phyloP scores from a whole-genome alignment of 176 grass and related monocot genomes.

The Avena eriantha region DNA sequence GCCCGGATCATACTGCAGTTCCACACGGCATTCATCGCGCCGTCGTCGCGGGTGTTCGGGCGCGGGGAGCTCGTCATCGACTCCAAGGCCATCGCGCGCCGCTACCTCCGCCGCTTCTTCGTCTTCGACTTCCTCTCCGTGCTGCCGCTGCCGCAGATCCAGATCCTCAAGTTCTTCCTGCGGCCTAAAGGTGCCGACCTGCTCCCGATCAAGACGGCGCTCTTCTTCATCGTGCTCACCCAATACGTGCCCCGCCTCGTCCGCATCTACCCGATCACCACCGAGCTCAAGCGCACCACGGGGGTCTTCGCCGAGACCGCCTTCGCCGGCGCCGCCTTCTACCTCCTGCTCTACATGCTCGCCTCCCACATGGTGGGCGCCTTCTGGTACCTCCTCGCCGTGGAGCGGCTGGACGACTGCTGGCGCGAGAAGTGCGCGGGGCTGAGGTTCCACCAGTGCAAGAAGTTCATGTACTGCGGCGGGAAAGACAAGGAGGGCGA shows the following conservation, averaged over 20 bases:
- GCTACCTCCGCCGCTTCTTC: slow-evolving; percentile 72
- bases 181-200: slow-evolving; percentile 52
- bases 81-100: slow-evolving; percentile 55
- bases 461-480: slow-evolving; percentile 79
- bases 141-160: slow-evolving; percentile 69
- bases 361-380: slow-evolving; percentile 88
- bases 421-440: slow-evolving; percentile 59
- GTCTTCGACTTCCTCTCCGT: slow-evolving; percentile 72
- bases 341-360: slow-evolving; percentile 83
- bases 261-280: slow-evolving; percentile 65
- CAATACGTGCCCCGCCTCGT: slow-evolving; percentile 77
- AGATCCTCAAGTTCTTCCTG: slow-evolving; percentile 63
- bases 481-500: neutral
- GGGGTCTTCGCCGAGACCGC: slow-evolving; percentile 80
- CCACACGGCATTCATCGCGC: slow-evolving; percentile 82
- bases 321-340: slow-evolving; percentile 76
- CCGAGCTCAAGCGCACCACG: slow-evolving; percentile 73
- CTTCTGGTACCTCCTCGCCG: slow-evolving; percentile 85
- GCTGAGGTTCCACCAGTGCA: slow-evolving; percentile 53
- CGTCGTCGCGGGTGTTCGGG: slow-evolving; percentile 88
- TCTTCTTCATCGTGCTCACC: slow-evolving; percentile 60
- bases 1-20: slow-evolving; percentile 78
- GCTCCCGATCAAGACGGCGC: slow-evolving; percentile 59
- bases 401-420: slow-evolving; percentile 77
- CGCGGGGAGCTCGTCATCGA: slow-evolving; percentile 89